phyloP scores from a whole-genome alignment of 495 filamentous ascomycete species.

The Recurvomyces mirabilis region DNA sequence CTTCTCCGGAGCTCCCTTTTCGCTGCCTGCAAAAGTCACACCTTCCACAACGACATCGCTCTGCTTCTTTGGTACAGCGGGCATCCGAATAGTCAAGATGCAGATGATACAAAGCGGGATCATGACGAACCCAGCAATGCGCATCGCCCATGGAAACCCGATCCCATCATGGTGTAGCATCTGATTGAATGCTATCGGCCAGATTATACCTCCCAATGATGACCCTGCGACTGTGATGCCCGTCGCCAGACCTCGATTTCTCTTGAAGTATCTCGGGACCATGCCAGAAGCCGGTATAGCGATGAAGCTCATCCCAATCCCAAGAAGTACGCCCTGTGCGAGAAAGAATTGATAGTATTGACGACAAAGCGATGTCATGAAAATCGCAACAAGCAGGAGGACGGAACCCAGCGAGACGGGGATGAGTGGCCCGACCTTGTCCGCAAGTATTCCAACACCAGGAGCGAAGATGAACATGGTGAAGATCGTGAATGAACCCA shows the following conservation, averaged over 20 bases:
- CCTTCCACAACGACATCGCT: conserved; percentile 13
- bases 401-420: conserved; percentile 11
- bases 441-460: conserved; percentile 33
- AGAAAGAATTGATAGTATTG: conserved; percentile 52
- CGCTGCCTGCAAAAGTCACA: neutral
- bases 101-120: conserved; percentile 38
- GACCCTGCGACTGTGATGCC: conserved; percentile 46
- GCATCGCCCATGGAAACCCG: conserved; percentile 50
- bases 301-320: conserved; percentile 39
- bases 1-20: conserved; percentile 6
- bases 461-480: conserved; percentile 38
- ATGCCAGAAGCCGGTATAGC: conserved; percentile 42
- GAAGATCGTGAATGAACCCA: conserved; percentile 44
- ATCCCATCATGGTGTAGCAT: conserved; percentile 26
- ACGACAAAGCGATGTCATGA: conserved; percentile 49
- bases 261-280: conserved; percentile 44
- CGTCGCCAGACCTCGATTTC: conserved; percentile 41
- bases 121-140: conserved; percentile 47
- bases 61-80: conserved; percentile 35
- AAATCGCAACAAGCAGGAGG: conserved; percentile 34
- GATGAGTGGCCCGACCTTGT: conserved; percentile 22
- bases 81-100: conserved; percentile 32
- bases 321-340: conserved; percentile 47
- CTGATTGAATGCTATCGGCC: conserved; percentile 40
- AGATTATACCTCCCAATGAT: conserved; percentile 29